Conservation (phyloP, 768 basidiomycete genomes). For the Leccinellum luteum region DNA sequence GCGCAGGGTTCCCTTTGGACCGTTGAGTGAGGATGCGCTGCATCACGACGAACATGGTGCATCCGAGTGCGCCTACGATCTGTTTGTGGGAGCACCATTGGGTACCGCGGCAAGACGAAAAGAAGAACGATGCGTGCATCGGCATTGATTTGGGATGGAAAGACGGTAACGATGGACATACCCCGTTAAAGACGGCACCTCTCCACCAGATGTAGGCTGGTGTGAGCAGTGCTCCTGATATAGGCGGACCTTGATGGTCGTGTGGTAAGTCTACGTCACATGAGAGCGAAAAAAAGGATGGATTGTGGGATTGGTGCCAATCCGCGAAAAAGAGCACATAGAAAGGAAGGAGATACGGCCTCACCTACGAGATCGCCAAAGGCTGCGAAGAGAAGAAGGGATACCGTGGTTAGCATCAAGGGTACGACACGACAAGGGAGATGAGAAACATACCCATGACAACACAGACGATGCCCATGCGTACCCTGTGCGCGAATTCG, state of each 20-base stretch:
- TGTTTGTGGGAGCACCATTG: conserved; percentile 3
- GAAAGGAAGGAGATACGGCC: not conserved
- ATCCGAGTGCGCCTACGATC: conserved; percentile 25
- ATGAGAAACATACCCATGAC: conserved; percentile 37
- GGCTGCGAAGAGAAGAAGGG: conserved; percentile 11
- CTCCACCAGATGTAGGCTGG: conserved; percentile 56
- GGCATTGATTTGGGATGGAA: not conserved
- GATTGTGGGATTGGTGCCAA: not conserved
- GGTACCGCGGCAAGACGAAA: not conserved
- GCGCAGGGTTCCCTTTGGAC: not conserved
- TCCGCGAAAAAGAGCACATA: not conserved
- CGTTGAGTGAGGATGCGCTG: conserved; percentile 18
- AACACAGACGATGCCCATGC: conserved; percentile 51
- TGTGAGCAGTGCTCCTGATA: conserved; percentile 55
- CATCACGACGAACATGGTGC: conserved; percentile 27
- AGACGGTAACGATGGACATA: conserved; percentile 12
- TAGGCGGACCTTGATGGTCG: conserved; percentile 44
- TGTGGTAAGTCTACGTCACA: not conserved
- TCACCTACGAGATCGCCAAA: conserved; percentile 23
- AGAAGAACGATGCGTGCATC: not conserved
- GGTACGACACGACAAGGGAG: not conserved
- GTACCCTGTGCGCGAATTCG: conserved; percentile 28
- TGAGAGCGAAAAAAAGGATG: not conserved
- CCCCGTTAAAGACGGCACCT: conserved; percentile 52
- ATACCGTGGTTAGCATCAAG: not conserved